Conservation (phyloP, 805 yeast species). For the Hanseniaspora meyeri region DNA sequence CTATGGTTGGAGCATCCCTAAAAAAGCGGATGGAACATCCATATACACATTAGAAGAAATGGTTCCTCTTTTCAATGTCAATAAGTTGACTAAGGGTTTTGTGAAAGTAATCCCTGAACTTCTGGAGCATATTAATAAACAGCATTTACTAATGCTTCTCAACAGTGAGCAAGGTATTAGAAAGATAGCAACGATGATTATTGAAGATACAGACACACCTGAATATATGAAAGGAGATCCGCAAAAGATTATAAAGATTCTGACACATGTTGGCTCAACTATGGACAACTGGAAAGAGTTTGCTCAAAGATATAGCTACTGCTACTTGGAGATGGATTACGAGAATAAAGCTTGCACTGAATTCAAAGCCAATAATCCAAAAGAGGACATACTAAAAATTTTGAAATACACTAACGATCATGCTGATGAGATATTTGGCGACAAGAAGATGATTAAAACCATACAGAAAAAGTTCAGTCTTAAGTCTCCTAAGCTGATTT, state of each 20-base stretch:
- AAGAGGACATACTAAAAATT: slow-evolving; percentile 13
- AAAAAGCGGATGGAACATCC: slow-evolving; percentile 44
- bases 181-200: slow-evolving; percentile 21
- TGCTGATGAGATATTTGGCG: background rate
- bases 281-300: slow-evolving; percentile 47
- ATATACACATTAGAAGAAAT: slow-evolving; percentile 42
- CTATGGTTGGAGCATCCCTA: slow-evolving; percentile 88
- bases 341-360: slow-evolving; percentile 23
- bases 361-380: slow-evolving; percentile 22
- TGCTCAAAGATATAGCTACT: slow-evolving; percentile 34
- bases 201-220: slow-evolving; percentile 9
- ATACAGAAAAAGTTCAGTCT: slow-evolving; percentile 1
- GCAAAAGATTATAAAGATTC: slow-evolving; percentile 30
- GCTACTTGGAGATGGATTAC: slow-evolving; percentile 32
- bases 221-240: slow-evolving; percentile 14
- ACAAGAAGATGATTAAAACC: slow-evolving; percentile 13
- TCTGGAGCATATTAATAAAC: slow-evolving; percentile 63
- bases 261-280: slow-evolving; percentile 37
- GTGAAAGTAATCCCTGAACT: slow-evolving; percentile 80
- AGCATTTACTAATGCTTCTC: slow-evolving; percentile 41
- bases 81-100: slow-evolving; percentile 79
- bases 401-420: slow-evolving; percentile 14
- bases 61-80: slow-evolving; percentile 44
- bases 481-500: slow-evolving; percentile 32
- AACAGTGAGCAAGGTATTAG: slow-evolving; percentile 30